Evolutionary conservation across 2,329 filamentous ascomycete genomes (phyloP).

Genomic region (Monilinia vaccinii-corymbosi): DNA sequence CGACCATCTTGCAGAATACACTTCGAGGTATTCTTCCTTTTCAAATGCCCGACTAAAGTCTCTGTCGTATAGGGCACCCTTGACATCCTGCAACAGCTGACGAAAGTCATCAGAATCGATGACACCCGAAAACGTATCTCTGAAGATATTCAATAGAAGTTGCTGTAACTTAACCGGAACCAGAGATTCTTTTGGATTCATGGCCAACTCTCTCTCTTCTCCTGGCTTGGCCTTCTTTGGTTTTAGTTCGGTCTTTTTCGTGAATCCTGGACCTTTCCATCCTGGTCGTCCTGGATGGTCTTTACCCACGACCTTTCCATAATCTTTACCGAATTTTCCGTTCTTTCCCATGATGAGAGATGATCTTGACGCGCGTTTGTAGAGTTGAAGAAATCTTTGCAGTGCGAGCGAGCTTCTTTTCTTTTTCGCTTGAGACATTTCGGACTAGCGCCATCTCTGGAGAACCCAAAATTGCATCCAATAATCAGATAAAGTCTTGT

Average conservation of each 20-base stretch:
- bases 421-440: conserved; percentile 3
- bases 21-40: conserved; percentile 58
- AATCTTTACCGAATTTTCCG: conserved; percentile 18
- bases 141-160: conserved; percentile 64
- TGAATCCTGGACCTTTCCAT: conserved; percentile 24
- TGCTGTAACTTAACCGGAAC: conserved; percentile 53
- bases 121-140: conserved; percentile 47
- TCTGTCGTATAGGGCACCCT: conserved; percentile 74
- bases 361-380: background rate
- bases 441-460: conserved; percentile 3
- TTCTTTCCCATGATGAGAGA: conserved; percentile 21
- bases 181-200: conserved; percentile 8
- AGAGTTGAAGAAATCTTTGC: conserved; percentile 3
- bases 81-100: conserved; percentile 66
- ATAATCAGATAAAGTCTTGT: no score
- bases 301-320: conserved; percentile 23
- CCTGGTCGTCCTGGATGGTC: conserved; percentile 19
- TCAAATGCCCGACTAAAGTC: conserved; percentile 79
- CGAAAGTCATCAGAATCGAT: conserved; percentile 41
- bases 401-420: background rate
- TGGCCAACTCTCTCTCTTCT: conserved; percentile 5
- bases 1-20: conserved; percentile 87
- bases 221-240: conserved; percentile 4
- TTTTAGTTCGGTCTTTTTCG: conserved; percentile 19
- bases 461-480: no score